Evolutionary conservation across 2,329 filamentous ascomycete genomes (phyloP).

Genomic region (Sphaerulina musiva): DNA sequence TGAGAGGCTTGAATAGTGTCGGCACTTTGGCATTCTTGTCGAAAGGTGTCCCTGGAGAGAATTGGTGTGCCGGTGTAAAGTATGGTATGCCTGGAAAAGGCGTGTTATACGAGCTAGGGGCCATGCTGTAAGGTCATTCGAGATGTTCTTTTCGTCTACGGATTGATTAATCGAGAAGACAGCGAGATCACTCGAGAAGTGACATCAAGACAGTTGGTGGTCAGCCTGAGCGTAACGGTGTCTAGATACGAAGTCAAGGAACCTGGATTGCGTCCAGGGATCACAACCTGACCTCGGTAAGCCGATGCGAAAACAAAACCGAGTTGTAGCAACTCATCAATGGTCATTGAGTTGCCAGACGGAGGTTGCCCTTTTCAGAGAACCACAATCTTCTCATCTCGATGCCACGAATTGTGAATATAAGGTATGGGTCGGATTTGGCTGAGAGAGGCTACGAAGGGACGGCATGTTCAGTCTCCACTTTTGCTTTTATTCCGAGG

Average conservation of each 20-base stretch:
- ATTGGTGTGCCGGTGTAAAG: conserved; percentile 42
- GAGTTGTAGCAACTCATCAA: neutral
- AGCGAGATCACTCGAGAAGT: neutral
- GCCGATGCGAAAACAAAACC: neutral
- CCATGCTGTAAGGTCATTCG: conserved; percentile 6
- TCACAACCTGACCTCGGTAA: neutral
- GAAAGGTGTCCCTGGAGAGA: conserved; percentile 41
- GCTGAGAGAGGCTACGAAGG: too few relatives aligned
- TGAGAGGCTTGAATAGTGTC: conserved; percentile 53
- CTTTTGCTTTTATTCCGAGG: too few relatives aligned
- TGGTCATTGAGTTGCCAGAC: neutral
- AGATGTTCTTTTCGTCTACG: neutral
- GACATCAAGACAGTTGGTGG: neutral
- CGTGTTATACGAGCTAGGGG: conserved; percentile 34
- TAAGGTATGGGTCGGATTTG: too few relatives aligned
- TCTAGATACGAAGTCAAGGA: neutral
- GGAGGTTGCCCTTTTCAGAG: neutral
- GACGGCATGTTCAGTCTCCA: too few relatives aligned
- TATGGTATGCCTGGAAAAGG: conserved; percentile 41
- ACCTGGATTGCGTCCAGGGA: neutral
- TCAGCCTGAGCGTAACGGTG: neutral
- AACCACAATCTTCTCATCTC: too few relatives aligned
- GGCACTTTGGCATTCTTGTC: conserved; percentile 45
- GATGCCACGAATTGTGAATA: too few relatives aligned
- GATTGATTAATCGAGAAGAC: neutral